Base-by-base conservation (phyloP, 2,329 filamentous ascomycete species). In the Fusarium torreyae region DNA sequence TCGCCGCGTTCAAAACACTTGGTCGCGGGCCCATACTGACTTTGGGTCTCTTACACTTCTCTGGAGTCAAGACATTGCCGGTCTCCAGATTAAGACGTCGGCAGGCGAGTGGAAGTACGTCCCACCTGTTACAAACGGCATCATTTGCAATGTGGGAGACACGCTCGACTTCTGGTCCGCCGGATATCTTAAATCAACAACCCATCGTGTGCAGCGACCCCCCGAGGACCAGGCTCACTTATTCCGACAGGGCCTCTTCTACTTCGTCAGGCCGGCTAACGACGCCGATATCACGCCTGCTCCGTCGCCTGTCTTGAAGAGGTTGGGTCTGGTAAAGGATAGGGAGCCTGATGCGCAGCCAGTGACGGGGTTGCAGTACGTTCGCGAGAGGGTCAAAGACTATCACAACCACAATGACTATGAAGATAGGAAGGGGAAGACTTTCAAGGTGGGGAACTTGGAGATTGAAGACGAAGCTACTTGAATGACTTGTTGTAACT, bases 11-110 rank as follows among this genome's bases (percentile, higher is more conserved):
- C 76, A 76, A 0, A 77, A 81, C 28, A 61, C 81, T 17, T 82
- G 77, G 76, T 75, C 78, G 1, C 76, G 78, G 14, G 78, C 79
- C 0, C 87, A 89, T 72, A 88, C 86, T 0, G 87, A 89, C 66
- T 81, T 87, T 38, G 86, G 86, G 1, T 86, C 82, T 1, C 74
- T 89, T 10, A 89, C 87, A 0, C 78, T 89, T 10, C 81, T 89
- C 1, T 89, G 88, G 77, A 82, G 85, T 1, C 87, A 89, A 64
- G 86, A 86, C 1, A 83, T 89, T 13, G 85, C 85, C 0, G 86
- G 84, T 4, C 77, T 89, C 22, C 86, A 89, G 71, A 84, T 88
- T 22, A 81, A 81, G n/a, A 77, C 71, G 0, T 74, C 69, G 0
- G 75, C 79, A 24, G 83, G 81, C 0, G 70, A 79, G n/a, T 86